These are phyloP conservation scores for Apiospora saccharicola DNA, from an alignment of 2,329 filamentous ascomycete species.

Conservation along the genomic window DNA sequence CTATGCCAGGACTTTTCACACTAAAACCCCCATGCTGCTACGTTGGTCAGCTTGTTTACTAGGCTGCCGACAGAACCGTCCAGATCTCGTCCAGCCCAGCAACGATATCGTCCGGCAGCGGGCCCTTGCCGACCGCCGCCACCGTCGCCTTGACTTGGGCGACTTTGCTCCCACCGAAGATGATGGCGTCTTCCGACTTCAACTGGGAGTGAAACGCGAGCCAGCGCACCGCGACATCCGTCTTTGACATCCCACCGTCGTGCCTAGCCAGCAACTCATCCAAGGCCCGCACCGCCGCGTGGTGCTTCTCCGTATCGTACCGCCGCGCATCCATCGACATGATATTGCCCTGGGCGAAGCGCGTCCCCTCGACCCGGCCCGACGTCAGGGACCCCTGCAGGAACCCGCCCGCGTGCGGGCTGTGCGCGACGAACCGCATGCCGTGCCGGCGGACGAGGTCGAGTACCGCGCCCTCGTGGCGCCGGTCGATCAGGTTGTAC, in stretches of 20 bases:
- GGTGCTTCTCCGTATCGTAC: conserved; percentile 30
- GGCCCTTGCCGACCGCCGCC: not conserved
- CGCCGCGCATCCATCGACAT: conserved; percentile 28
- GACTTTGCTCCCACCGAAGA: conserved; percentile 32
- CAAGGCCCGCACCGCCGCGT: conserved; percentile 27
- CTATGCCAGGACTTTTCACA: not conserved
- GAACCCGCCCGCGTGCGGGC: conserved; percentile 32
- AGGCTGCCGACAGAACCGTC: not conserved
- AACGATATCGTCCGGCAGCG: not conserved
- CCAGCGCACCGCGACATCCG: conserved; percentile 32
- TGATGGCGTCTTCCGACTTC: conserved; percentile 28
- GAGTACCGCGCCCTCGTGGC: conserved; percentile 24
- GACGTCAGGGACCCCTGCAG: conserved; percentile 30
- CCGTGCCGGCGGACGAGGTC: conserved; percentile 26
- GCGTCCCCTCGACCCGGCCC: conserved; percentile 31
- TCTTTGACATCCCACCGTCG: conserved; percentile 25
- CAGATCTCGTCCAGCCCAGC: not conserved
- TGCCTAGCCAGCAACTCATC: conserved; percentile 21
- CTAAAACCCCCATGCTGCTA: not conserved
- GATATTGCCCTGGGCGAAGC: conserved; percentile 30
- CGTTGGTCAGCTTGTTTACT: not conserved
- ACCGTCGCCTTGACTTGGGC: conserved; percentile 24
- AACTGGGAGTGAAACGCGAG: conserved; percentile 30
- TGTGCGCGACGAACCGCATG: conserved; percentile 29
- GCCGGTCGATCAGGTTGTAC: conserved; percentile 29